Evolutionary conservation across 2,329 filamentous ascomycete genomes (phyloP).

Genomic region (Penicillium palitans): DNA sequence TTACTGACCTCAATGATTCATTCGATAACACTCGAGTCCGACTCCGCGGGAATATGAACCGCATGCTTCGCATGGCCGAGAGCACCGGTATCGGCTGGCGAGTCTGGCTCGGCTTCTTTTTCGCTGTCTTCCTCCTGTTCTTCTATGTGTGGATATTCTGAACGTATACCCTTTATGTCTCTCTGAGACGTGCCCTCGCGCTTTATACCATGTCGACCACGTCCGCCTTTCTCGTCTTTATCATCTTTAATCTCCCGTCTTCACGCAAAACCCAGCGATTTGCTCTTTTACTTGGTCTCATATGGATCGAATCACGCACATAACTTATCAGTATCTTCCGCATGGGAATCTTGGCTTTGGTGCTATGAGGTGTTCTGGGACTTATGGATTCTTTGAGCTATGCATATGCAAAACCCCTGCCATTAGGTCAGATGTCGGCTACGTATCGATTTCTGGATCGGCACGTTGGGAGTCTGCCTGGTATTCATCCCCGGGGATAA

Average conservation of each 20-base stretch:
- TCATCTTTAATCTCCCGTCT: conserved; percentile 4
- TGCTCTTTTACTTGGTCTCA: neutral
- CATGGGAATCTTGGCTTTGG: conserved; percentile 6
- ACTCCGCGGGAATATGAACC: conserved; percentile 89
- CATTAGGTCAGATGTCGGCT: neutral
- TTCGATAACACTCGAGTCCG: conserved; percentile 83
- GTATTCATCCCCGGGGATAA: neutral
- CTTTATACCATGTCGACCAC: neutral
- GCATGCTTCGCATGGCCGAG: conserved; percentile 95
- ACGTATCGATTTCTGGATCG: neutral
- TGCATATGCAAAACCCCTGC: neutral
- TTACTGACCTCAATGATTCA: conserved; percentile 92
- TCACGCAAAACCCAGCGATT: neutral
- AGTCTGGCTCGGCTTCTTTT: conserved; percentile 88
- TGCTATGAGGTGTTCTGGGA: conserved; percentile 7
- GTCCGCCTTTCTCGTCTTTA: neutral
- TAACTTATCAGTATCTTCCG: conserved; percentile 3
- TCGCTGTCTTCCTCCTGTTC: conserved; percentile 78
- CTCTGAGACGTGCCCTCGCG: neutral
- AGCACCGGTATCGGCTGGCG: conserved; percentile 93
- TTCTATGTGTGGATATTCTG: conserved; percentile 89
- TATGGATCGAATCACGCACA: neutral
- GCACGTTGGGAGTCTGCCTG: neutral
- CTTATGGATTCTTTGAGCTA: neutral
- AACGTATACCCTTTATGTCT: conserved; percentile 26